Conservation (phyloP, 805 yeast genomes). For the Komagataella populi region DNA sequence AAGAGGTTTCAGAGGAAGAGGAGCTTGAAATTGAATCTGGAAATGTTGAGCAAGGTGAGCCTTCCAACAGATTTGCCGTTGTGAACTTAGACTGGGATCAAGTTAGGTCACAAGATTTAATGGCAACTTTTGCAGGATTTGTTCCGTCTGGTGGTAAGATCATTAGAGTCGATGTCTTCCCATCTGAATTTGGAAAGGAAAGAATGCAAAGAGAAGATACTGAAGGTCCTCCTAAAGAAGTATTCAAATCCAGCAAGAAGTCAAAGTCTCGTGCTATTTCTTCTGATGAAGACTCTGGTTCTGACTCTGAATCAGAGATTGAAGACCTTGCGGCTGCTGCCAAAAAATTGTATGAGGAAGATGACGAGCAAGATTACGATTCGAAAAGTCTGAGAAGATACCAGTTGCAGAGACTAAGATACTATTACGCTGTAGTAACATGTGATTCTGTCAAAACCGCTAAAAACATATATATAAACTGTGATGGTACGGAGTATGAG, state of each 20-base stretch:
- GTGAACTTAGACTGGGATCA: constrained; percentile 98
- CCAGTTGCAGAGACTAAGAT: constrained; percentile 84
- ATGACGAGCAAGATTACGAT: constrained; percentile 75
- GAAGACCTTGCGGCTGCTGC: constrained; percentile 45
- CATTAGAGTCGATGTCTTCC: constrained; percentile 40
- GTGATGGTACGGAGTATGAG: constrained; percentile 94
- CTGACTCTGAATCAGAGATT: constrained; percentile 27
- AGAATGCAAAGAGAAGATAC: constrained; percentile 80
- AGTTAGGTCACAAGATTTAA: constrained; percentile 70
- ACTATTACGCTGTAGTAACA: constrained; percentile 80
- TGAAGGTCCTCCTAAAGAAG: constrained; percentile 86
- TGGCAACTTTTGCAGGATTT: constrained; percentile 82
- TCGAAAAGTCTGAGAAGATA: constrained; percentile 74
- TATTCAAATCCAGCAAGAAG: constrained; percentile 41
- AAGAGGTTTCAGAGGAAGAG: constrained; percentile 27
- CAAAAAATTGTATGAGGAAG: constrained; percentile 62
- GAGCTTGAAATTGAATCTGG: constrained; percentile 42
- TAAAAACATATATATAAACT: constrained; percentile 60
- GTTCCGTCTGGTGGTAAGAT: constrained; percentile 67
- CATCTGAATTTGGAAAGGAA: constrained; percentile 88
- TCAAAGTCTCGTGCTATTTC: constrained; percentile 7
- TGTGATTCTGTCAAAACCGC: constrained; percentile 72
- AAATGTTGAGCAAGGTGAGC: constrained; percentile 79
- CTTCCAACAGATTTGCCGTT: constrained; percentile 70
- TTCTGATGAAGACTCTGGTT: constrained; percentile 20